Conservation (phyloP, 352 stramenopile genomes). For the Pythium periplocum region DNA sequence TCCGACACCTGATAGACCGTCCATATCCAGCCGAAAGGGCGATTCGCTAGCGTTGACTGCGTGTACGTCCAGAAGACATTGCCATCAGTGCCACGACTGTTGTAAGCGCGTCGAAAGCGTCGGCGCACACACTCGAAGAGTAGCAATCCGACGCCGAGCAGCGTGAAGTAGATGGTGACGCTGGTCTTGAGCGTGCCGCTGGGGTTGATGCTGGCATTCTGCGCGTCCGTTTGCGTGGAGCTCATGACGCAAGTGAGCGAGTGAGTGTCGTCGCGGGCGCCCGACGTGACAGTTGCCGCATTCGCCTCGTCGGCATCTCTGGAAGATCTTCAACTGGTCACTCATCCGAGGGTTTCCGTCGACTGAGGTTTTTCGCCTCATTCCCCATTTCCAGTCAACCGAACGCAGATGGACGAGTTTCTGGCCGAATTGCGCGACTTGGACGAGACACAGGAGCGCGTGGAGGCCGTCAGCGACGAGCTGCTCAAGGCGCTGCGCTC, state of each 20-base stretch:
- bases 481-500: constrained; percentile 44
- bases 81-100: constrained; percentile 31
- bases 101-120: constrained; percentile 50
- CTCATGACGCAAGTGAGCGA: constrained; percentile 9
- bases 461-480: constrained; percentile 73
- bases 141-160: constrained; percentile 41
- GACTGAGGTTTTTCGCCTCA: constrained; percentile 9
- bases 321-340: neutral
- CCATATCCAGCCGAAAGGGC: constrained; percentile 49
- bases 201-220: constrained; percentile 49
- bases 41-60: neutral
- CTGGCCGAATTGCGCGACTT: constrained; percentile 65
- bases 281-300: too few relatives aligned
- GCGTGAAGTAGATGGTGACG: constrained; percentile 54
- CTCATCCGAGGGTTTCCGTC: constrained; percentile 1
- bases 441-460: constrained; percentile 80
- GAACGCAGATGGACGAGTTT: constrained; percentile 60
- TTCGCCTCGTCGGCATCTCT: too few relatives aligned
- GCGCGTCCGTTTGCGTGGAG: constrained; percentile 45
- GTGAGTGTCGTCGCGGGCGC: too few relatives aligned
- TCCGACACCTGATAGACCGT: constrained; percentile 38
- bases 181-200: constrained; percentile 67
- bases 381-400: neutral
- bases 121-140: constrained; percentile 56
- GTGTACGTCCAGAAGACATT: constrained; percentile 25